Evolutionary conservation across 768 basidiomycete genomes (phyloP).

Genomic region (Rubroboletus satanas): DNA sequence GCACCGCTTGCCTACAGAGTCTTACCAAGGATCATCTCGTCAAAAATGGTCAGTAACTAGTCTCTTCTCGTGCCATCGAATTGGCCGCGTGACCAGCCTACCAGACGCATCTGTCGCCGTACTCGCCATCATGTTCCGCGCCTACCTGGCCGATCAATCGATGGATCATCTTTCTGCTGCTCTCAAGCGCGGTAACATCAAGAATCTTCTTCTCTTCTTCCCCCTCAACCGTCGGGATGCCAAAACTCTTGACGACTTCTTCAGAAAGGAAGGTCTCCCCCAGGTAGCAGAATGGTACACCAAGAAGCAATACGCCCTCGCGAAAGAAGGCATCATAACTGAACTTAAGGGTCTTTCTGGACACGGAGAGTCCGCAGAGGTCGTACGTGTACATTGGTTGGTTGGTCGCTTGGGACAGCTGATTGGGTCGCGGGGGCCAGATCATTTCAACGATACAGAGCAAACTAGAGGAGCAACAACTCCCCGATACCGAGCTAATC

Average conservation of each 20-base stretch:
- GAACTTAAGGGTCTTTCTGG: conserved; percentile 69
- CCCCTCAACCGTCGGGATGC: conserved; percentile 76
- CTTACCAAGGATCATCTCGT: conserved; percentile 92
- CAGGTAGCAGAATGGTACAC: conserved; percentile 92
- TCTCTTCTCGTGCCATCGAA: not conserved
- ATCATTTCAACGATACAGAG: conserved; percentile 71
- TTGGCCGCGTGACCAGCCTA: conserved; percentile 8
- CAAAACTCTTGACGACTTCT: conserved; percentile 77
- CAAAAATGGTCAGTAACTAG: conserved; percentile 69
- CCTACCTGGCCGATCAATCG: conserved; percentile 75
- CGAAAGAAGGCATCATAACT: conserved; percentile 72
- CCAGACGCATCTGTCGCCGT: conserved; percentile 75
- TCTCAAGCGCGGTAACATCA: conserved; percentile 83
- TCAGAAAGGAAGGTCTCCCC: conserved; percentile 73
- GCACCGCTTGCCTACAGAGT: conserved; percentile 71
- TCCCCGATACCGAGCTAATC: conserved; percentile 82
- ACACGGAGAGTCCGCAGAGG: conserved; percentile 62
- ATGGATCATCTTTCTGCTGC: conserved; percentile 84
- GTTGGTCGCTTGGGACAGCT: not conserved
- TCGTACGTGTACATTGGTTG: conserved; percentile 42
- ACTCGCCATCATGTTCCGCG: conserved; percentile 73
- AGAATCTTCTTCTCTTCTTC: conserved; percentile 85
- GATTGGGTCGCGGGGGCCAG: conserved; percentile 36
- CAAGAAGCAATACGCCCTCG: conserved; percentile 80
- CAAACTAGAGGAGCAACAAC: conserved; percentile 72